These are phyloP conservation scores for Ceratocystis papillata DNA, from an alignment of 2,329 filamentous ascomycete genomes.

Conservation along the genomic window DNA sequence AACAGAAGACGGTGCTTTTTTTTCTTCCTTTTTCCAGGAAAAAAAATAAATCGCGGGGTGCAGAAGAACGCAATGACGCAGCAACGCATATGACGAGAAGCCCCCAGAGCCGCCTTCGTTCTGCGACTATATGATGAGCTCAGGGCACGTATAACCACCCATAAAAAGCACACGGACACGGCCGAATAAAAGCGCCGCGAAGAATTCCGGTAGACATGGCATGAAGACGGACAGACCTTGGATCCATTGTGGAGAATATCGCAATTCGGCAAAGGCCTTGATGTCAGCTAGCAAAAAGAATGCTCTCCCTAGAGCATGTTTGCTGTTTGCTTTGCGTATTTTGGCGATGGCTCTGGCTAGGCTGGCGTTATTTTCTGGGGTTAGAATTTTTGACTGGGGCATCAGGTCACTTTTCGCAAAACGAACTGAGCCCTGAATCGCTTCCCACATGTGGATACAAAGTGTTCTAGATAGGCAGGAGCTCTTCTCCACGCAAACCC, in stretches of 20 bases:
- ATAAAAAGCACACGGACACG: constrained; percentile 9
- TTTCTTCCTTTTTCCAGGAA: not conserved
- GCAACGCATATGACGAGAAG: not conserved
- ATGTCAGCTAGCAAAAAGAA: not conserved
- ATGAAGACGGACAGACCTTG: constrained; percentile 10
- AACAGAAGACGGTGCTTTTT: not conserved
- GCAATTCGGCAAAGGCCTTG: not conserved
- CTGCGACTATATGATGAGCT: not conserved
- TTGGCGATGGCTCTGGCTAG: not conserved
- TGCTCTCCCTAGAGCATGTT: not conserved
- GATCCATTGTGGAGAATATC: not conserved
- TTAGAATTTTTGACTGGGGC: not conserved
- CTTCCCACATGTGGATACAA: no score
- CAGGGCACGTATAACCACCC: constrained; percentile 3
- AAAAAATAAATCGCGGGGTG: constrained; percentile 4
- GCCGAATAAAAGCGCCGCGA: constrained; percentile 11
- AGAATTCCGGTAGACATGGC: not conserved
- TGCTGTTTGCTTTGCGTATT: not conserved
- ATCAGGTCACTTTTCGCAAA: not conserved
- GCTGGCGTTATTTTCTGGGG: not conserved
- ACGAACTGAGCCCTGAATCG: no score
- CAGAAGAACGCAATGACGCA: not conserved
- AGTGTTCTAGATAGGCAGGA: no score
- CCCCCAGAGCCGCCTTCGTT: not conserved
- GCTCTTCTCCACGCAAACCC: not conserved